Percentiles rank a stretch among this genome's conserved stretches.
Conservation (phyloP, 176 grass and related monocot species). For the Bonia amplexicaulis region DNA sequence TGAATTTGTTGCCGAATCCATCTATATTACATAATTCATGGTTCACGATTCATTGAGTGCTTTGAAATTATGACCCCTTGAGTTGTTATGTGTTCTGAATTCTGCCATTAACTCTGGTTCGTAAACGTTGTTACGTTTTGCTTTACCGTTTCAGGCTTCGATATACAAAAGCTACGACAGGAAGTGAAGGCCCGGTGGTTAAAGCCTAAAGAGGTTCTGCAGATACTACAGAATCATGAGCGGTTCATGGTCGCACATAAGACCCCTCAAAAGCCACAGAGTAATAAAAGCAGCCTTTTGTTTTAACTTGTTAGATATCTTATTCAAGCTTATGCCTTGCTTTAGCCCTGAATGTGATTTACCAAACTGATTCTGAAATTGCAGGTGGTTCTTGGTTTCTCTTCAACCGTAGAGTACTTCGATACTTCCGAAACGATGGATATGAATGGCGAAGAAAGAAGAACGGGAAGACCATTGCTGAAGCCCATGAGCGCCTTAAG, state of each 20-base stretch:
- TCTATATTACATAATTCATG: background rate
- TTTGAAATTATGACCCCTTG: background rate
- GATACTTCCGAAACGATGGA: slow-evolving; percentile 81
- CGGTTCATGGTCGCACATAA: slow-evolving; percentile 36
- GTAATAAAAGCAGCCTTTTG: slow-evolving; percentile 45
- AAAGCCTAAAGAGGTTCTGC: slow-evolving; percentile 67
- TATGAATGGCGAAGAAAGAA: slow-evolving; percentile 69
- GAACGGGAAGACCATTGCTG: slow-evolving; percentile 56
- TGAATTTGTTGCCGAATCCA: background rate
- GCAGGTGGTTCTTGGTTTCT: slow-evolving; percentile 89
- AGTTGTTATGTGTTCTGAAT: background rate
- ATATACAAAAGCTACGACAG: slow-evolving; percentile 42
- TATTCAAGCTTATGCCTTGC: background rate
- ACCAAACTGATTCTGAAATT: slow-evolving; percentile 17
- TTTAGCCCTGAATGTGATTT: background rate
- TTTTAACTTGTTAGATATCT: slow-evolving; percentile 28
- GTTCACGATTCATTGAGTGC: background rate
- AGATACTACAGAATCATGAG: slow-evolving; percentile 67
- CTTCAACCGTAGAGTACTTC: slow-evolving; percentile 82
- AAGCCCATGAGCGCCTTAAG: slow-evolving; percentile 93
- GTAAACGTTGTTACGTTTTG: background rate
- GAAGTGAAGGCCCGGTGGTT: slow-evolving; percentile 71
- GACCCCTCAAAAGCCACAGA: slow-evolving; percentile 58
- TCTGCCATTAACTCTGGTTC: background rate
- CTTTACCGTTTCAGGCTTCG: slow-evolving; percentile 47